Evolutionary conservation across 306 rosid genomes (phyloP).

Genomic region (Gynostemma pentaphyllum): DNA sequence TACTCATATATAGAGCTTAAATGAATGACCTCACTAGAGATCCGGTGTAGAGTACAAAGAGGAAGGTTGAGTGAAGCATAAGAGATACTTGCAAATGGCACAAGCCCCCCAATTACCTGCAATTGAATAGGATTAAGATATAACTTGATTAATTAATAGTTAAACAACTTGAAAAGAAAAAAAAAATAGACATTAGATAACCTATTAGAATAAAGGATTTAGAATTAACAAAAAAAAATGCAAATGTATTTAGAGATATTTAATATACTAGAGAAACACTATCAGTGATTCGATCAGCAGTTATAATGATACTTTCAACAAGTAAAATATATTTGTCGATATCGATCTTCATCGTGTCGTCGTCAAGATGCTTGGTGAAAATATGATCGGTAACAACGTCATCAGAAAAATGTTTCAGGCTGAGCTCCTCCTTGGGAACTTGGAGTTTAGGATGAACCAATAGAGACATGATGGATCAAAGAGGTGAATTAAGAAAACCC

Average conservation of each 20-base stretch:
- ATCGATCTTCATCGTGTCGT: not conserved
- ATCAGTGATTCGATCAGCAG: not conserved
- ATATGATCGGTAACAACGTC: not conserved
- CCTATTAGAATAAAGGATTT: not conserved
- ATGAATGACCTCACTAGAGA: slow-evolving; percentile 8
- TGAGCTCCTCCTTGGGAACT: not conserved
- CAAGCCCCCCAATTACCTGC: slow-evolving; percentile 8
- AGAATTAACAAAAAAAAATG: not conserved
- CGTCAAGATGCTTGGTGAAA: not conserved
- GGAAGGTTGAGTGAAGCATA: slow-evolving; percentile 9
- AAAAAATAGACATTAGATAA: not conserved
- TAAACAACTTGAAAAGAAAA: no score
- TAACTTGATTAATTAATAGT: no score
- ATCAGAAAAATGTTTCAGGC: not conserved
- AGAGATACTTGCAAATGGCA: not conserved
- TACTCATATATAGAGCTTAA: not conserved
- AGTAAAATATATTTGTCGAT: not conserved
- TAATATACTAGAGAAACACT: slow-evolving; percentile 1
- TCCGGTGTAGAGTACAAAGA: slow-evolving; percentile 3
- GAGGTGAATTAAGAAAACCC: not conserved
- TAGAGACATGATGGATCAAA: not conserved
- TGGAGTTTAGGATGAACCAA: not conserved
- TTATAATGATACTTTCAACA: not conserved
- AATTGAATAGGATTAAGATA: not conserved
- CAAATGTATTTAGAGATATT: not conserved